These are phyloP conservation scores for Podospora pseudoanserina DNA, from an alignment of 495 filamentous ascomycete genomes.

Conservation along the genomic window DNA sequence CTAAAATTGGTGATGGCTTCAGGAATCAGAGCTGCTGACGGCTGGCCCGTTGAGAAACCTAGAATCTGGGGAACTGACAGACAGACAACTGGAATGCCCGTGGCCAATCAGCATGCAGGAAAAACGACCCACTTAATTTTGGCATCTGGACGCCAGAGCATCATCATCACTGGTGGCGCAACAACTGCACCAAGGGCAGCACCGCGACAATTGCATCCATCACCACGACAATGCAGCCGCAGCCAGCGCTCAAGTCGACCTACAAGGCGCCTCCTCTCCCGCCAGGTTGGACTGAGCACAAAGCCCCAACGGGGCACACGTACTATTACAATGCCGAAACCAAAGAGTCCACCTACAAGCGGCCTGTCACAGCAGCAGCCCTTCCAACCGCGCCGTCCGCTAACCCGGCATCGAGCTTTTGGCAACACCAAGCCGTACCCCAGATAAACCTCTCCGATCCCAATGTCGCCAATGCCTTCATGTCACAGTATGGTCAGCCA, in stretches of 20 bases:
- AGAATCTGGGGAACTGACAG: too few relatives aligned
- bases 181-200: not conserved
- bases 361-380: constrained; percentile 49
- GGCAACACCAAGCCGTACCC: constrained; percentile 45
- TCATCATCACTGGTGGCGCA: constrained; percentile 1
- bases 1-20: not conserved
- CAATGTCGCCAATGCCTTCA: constrained; percentile 43
- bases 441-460: constrained; percentile 45
- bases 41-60: too few relatives aligned
- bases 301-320: constrained; percentile 79
- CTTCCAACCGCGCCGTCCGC: constrained; percentile 26
- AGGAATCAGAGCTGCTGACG: too few relatives aligned
- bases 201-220: not conserved
- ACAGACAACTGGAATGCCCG: too few relatives aligned
- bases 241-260: constrained; percentile 53
- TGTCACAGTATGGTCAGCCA: constrained; percentile 41
- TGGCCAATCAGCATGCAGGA: not conserved
- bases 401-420: constrained; percentile 30
- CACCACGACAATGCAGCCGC: constrained; percentile 44
- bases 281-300: constrained; percentile 88
- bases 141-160: not conserved
- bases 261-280: constrained; percentile 63
- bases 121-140: not conserved
- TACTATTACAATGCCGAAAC: constrained; percentile 90
- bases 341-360: constrained; percentile 81